A percentile compares a stretch with the other conserved stretches of the same genome.
These are phyloP conservation scores for Rhizophlyctis rosea DNA, from an alignment of 192 early-diverging fungal species.

Conservation along the genomic window DNA sequence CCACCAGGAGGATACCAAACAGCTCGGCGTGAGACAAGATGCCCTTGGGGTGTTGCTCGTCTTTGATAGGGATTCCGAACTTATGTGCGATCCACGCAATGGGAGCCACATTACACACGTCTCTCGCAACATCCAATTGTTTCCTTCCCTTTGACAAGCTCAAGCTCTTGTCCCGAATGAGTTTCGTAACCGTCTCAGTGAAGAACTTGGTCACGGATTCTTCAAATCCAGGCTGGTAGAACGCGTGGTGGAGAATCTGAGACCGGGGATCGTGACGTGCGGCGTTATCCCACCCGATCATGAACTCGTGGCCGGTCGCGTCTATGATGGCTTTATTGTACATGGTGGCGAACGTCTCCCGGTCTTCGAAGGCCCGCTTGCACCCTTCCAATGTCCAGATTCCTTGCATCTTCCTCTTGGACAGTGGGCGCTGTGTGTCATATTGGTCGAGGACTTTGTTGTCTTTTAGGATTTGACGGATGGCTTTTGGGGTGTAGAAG, in stretches of 20 bases:
- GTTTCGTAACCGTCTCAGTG: not conserved
- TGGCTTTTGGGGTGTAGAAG: conserved; percentile 2
- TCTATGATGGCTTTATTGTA: conserved; percentile 8
- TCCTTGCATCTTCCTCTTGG: not conserved
- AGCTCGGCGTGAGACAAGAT: not conserved
- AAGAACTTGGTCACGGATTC: conserved; percentile 1
- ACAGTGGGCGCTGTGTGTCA: not conserved
- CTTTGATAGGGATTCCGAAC: conserved; percentile 10
- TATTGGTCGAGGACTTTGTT: conserved; percentile 4
- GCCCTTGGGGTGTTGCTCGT: conserved; percentile 9
- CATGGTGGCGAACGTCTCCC: not conserved
- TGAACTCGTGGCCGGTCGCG: not conserved
- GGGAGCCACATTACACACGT: conserved; percentile 5
- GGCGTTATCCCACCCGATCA: conserved; percentile 5
- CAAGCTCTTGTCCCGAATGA: not conserved
- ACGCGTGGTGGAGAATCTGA: conserved; percentile 7
- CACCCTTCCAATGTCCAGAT: conserved; percentile 3
- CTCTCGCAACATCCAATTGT: conserved; percentile 3
- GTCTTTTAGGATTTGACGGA: not conserved
- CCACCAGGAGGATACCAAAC: conserved; percentile 5
- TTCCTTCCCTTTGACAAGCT: not conserved
- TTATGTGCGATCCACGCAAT: conserved; percentile 2
- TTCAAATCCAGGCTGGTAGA: conserved; percentile 9
- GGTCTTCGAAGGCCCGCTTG: conserved; percentile 5
- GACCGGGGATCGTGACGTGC: conserved; percentile 2